Evolutionary conservation across 1,284 basidiomycete genomes (phyloP).

Genomic region (Tilletia caries): DNA sequence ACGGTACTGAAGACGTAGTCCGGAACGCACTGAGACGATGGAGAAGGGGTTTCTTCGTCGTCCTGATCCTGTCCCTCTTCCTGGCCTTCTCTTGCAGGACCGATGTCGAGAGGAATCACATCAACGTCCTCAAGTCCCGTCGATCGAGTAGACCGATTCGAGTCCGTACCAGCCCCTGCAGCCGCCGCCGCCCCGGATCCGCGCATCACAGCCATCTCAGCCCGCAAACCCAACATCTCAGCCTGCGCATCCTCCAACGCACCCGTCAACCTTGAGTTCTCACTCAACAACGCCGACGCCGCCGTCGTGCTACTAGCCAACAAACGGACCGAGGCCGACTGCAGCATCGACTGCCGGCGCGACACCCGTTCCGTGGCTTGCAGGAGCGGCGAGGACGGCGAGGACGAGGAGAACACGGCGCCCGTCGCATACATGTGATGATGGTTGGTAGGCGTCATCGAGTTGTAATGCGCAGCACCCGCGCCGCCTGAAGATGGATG

Average conservation of each 20-base stretch:
- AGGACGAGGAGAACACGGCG: neutral
- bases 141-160: neutral
- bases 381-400: neutral
- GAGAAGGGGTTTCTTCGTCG: neutral
- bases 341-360: neutral
- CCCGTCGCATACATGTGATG: neutral
- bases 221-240: conserved; percentile 36
- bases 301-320: neutral
- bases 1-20: conserved; percentile 11
- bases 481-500: neutral
- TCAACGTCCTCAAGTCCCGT: neutral
- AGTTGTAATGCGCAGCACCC: neutral
- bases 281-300: neutral
- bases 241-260: neutral
- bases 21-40: neutral
- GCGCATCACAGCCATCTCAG: conserved; percentile 26
- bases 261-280: neutral
- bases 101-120: conserved; percentile 9
- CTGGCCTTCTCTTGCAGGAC: neutral
- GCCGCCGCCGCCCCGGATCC: neutral
- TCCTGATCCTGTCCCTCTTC: neutral
- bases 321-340: neutral
- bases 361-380: neutral
- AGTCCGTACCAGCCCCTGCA: neutral
- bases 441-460: neutral